phyloP scores from a whole-genome alignment of 345 rosid species.

The Balakata baccata region DNA sequence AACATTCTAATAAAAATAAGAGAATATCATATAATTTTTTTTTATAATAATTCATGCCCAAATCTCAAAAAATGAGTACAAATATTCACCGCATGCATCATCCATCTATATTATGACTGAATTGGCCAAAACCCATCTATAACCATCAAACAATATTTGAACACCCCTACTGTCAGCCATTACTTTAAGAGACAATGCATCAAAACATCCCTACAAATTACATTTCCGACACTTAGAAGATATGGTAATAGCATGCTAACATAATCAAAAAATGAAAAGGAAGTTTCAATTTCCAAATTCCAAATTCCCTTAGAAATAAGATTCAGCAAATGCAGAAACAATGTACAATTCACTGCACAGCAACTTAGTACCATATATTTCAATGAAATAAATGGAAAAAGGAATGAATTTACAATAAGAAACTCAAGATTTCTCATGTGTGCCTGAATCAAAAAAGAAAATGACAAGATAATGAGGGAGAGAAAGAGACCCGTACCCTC shows the following conservation, averaged over 20 bases:
- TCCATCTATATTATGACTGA: no score
- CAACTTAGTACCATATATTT: background rate
- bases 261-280: background rate
- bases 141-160: no score
- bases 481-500: slow-evolving; percentile 47
- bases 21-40: background rate
- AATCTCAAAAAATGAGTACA: background rate
- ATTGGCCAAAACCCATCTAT: no score
- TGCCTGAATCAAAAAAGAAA: background rate
- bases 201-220: background rate
- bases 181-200: background rate
- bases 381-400: background rate
- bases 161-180: background rate
- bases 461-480: background rate
- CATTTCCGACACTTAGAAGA: background rate
- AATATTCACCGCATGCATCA: no score
- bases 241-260: background rate
- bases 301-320: background rate
- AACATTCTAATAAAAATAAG: background rate
- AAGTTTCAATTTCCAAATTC: background rate
- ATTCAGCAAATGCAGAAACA: background rate
- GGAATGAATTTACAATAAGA: background rate
- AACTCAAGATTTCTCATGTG: background rate
- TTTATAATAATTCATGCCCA: background rate
- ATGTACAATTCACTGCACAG: background rate